Evolutionary conservation across 2,329 filamentous ascomycete genomes (phyloP).

Genomic region (Cladophialophora bantiana): DNA sequence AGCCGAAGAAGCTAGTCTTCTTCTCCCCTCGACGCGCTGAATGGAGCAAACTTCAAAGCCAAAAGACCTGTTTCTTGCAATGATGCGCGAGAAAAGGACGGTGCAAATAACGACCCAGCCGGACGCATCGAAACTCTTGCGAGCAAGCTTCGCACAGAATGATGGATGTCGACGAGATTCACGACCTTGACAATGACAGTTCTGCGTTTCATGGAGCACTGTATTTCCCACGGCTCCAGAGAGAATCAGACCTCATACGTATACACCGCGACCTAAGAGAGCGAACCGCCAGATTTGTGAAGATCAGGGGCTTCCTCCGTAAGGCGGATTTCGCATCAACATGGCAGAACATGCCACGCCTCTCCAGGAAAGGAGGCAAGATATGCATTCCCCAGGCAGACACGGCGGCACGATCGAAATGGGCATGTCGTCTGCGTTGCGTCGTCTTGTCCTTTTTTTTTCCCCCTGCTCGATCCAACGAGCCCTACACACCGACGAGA

Average conservation of each 20-base stretch:
- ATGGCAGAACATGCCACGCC: no score
- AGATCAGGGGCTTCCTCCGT: no score
- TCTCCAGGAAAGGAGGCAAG: no score
- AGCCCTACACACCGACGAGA: no score
- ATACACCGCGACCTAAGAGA: not conserved
- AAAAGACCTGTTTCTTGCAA: not conserved
- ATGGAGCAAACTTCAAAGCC: not conserved
- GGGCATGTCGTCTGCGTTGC: no score
- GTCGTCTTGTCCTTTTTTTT: no score
- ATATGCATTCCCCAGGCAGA: no score
- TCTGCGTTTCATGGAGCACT: not conserved
- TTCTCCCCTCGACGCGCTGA: not conserved
- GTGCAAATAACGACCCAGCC: not conserved
- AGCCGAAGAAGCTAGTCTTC: not conserved
- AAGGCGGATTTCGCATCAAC: no score
- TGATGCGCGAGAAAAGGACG: not conserved
- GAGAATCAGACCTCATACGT: not conserved
- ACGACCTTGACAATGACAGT: not conserved
- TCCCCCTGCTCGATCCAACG: no score
- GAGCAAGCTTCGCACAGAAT: not conserved
- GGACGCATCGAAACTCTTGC: not conserved
- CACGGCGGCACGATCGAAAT: no score
- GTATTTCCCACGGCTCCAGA: not conserved
- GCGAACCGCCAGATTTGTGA: no score
- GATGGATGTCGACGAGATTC: not conserved